Conservation (phyloP, 179 eudicot species). For the Heliamphora pulchella region DNA sequence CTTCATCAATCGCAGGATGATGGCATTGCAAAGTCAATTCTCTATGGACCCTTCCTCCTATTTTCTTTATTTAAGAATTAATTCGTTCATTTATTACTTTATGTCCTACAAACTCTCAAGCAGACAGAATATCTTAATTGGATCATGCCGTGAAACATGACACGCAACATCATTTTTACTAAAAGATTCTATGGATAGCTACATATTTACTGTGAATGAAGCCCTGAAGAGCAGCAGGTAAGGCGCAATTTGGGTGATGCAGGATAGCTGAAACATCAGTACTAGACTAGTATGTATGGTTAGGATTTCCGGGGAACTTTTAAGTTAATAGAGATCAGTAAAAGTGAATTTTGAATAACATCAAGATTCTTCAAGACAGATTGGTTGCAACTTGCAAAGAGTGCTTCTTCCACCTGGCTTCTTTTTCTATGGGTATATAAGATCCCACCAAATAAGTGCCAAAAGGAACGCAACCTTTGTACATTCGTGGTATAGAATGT, state of each 20-base stretch:
- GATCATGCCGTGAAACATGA: neutral
- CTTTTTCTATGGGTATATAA: neutral
- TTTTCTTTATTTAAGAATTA: neutral
- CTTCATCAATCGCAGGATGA: neutral
- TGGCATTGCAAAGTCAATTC: conserved; percentile 4
- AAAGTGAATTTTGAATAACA: neutral
- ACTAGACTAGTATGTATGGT: neutral
- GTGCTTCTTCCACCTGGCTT: neutral
- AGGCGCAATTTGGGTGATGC: neutral
- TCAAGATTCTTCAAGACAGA: neutral
- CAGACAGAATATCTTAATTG: neutral
- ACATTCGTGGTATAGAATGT: neutral
- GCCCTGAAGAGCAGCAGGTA: neutral
- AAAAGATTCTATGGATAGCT: neutral
- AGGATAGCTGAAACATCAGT: neutral
- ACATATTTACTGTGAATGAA: neutral
- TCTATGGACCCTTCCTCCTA: neutral
- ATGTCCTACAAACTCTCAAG: too few relatives aligned
- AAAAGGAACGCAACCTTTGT: neutral
- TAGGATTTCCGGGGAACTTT: neutral
- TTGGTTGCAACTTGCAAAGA: neutral
- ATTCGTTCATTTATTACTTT: neutral
- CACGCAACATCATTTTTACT: neutral
- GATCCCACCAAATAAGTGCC: neutral
- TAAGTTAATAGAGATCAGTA: neutral